phyloP scores from a whole-genome alignment of 805 yeast species.

The Yamadazyma tumulicola region DNA sequence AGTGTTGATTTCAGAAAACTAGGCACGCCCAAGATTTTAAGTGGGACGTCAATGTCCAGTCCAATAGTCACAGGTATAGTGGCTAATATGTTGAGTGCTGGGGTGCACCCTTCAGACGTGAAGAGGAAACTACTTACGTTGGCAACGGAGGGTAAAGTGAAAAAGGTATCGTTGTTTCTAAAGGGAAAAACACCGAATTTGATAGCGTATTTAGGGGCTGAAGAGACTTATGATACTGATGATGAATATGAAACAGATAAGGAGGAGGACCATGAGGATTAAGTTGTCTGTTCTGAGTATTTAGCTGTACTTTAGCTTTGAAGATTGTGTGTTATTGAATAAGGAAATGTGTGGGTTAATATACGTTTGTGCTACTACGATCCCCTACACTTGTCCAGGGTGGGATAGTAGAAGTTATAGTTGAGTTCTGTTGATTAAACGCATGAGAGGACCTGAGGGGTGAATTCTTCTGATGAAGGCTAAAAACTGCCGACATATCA shows the following conservation, averaged over 20 bases:
- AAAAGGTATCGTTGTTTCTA: constrained; percentile 40
- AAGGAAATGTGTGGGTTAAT: too few species aligned
- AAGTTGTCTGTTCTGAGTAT: too few species aligned
- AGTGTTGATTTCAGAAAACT: constrained; percentile 45
- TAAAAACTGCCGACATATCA: too few species aligned
- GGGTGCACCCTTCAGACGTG: constrained; percentile 42
- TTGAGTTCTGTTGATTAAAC: too few species aligned
- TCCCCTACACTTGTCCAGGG: too few species aligned
- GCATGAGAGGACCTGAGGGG: too few species aligned
- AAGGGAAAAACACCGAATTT: constrained; percentile 60
- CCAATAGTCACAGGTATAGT: constrained; percentile 70
- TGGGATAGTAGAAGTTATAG: too few species aligned
- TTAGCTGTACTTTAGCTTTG: too few species aligned
- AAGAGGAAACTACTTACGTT: constrained; percentile 39
- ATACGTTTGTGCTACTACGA: too few species aligned
- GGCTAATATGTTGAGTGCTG: constrained; percentile 53
- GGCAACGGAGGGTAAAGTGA: constrained; percentile 48
- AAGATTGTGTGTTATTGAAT: too few species aligned
- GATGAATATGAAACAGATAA: constrained; percentile 1
- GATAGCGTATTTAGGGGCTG: constrained; percentile 30
- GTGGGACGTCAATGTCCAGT: constrained; percentile 83
- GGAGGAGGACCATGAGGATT: background rate
- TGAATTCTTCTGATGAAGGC: too few species aligned
- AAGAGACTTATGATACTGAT: constrained; percentile 2
- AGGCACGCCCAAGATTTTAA: constrained; percentile 32